Evolutionary conservation across 202 grass and related monocot genomes (phyloP), one percentile per base, ranked within the genome.

Genomic region (Hordeum pubiflorum): DNA sequence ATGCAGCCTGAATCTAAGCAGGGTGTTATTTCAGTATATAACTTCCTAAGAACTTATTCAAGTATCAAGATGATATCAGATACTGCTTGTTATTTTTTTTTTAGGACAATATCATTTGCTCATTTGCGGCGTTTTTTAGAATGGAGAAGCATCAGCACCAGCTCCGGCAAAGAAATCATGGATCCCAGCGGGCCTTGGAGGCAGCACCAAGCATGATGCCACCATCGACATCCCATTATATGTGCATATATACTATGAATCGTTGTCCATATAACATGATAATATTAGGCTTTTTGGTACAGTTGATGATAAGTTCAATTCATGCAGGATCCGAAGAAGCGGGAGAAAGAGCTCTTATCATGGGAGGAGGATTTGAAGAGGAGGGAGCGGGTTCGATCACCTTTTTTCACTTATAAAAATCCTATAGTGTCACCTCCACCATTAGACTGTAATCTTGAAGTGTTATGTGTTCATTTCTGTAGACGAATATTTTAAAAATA

Each of bases 291-390:
- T 63, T 79, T 11, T 73, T 72, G 22, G 41, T 50, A 75, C 14
- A 46, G 46, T 32, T 55, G 23, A 60, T 36, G 18, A 43, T 13
- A 65, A 10, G 1, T 56, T 15, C 70, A 50, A 10, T 58, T 24
- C 75, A 58, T 69, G 46, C 58, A 93, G 92, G 90, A 91, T 87
- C 63, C 82, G 2, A 92, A 63, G 86, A 88, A 92, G 77, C 75
- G 65, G 79, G 88, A 91, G 75, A 89, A 67, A 59, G 84, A 93
- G 26, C 84, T 94, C 36, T 57, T 79, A 40, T 79, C 87, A 80
- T 94, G 91, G 95, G 92, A 97, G 80, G 81, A 94, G 66, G 86
- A 93, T 79, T 79, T 97, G 74, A 97, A 89, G 79, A 89, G 72
- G 69, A 89, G 77, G 36, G 92, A 97, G 89, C 93, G 78, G 84